Percentiles rank a stretch among this genome's conserved stretches.
These are phyloP conservation scores for Fagopyrum tataricum DNA, from an alignment of 148 eudicot species.

Conservation along the genomic window DNA sequence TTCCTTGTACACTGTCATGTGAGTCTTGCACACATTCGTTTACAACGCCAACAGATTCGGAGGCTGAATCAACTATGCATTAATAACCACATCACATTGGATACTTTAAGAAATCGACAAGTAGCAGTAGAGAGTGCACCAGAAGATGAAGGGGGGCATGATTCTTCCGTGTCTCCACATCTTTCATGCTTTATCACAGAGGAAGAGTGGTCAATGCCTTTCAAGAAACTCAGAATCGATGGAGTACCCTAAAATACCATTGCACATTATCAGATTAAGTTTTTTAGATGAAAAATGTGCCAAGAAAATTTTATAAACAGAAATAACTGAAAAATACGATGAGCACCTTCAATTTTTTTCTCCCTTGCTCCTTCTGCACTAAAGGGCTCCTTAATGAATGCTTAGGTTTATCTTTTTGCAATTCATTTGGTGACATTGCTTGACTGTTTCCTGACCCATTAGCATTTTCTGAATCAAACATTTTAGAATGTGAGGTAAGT, in stretches of 20 bases:
- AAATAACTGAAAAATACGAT: conserved; percentile 29
- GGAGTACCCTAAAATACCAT: conserved; percentile 44
- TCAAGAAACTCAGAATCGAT: conserved; percentile 58
- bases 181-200: conserved; percentile 20
- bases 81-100: conserved; percentile 7
- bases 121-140: conserved; percentile 26
- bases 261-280: not conserved
- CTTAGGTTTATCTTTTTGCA: conserved; percentile 19
- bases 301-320: not conserved
- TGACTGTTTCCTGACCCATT: conserved; percentile 18
- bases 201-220: conserved; percentile 19
- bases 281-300: not conserved
- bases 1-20: not conserved
- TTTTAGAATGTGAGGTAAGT: not conserved
- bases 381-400: conserved; percentile 14
- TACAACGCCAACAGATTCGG: conserved; percentile 12
- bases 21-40: not conserved
- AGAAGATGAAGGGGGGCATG: conserved; percentile 28
- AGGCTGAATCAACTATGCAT: conserved; percentile 13
- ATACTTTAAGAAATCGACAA: not conserved
- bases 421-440: conserved; percentile 16
- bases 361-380: conserved; percentile 30
- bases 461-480: conserved; percentile 23
- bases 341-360: conserved; percentile 28
- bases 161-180: conserved; percentile 19